Evolutionary conservation across 2,329 filamentous ascomycete species (phyloP).

Genomic region (Epichloe gansuensis): DNA sequence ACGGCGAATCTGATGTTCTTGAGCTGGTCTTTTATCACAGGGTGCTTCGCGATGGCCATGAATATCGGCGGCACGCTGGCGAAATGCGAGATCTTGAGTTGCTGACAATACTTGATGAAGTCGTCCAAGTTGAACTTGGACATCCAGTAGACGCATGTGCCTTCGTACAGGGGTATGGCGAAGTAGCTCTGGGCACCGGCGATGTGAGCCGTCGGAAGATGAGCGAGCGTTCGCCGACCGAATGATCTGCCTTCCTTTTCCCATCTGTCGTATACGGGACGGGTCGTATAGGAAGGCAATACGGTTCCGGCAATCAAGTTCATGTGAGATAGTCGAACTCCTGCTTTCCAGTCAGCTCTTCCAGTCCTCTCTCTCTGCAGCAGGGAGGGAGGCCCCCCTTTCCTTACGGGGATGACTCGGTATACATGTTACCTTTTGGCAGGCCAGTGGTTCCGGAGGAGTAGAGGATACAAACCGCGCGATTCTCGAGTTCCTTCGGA

Average conservation of each 20-base stretch:
- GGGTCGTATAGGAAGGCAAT: constrained; percentile 18
- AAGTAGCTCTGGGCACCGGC: constrained; percentile 33
- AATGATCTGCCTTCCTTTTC: constrained; percentile 13
- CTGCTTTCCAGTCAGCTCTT: constrained; percentile 7
- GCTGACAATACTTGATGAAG: constrained; percentile 39
- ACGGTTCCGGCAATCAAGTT: constrained; percentile 28
- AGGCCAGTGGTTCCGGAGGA: constrained; percentile 36
- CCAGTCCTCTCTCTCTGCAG: neutral
- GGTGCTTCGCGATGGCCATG: constrained; percentile 43
- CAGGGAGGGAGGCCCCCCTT: too few relatives aligned
- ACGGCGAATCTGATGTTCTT: constrained; percentile 32
- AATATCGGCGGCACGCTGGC: constrained; percentile 50
- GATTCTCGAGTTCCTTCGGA: constrained; percentile 26
- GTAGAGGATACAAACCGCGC: constrained; percentile 30
- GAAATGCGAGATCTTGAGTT: constrained; percentile 38
- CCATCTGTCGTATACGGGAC: constrained; percentile 17
- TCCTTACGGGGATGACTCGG: too few relatives aligned
- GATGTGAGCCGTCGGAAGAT: constrained; percentile 33
- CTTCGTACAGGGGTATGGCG: constrained; percentile 27
- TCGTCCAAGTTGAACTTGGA: constrained; percentile 40
- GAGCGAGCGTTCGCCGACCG: constrained; percentile 24
- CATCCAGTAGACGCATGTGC: constrained; percentile 48
- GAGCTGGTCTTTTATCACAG: constrained; percentile 43
- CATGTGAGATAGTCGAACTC: constrained; percentile 30
- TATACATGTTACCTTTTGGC: constrained; percentile 25